phyloP scores from a whole-genome alignment of 2,329 filamentous ascomycete genomes.

The Colletotrichum sp. region DNA sequence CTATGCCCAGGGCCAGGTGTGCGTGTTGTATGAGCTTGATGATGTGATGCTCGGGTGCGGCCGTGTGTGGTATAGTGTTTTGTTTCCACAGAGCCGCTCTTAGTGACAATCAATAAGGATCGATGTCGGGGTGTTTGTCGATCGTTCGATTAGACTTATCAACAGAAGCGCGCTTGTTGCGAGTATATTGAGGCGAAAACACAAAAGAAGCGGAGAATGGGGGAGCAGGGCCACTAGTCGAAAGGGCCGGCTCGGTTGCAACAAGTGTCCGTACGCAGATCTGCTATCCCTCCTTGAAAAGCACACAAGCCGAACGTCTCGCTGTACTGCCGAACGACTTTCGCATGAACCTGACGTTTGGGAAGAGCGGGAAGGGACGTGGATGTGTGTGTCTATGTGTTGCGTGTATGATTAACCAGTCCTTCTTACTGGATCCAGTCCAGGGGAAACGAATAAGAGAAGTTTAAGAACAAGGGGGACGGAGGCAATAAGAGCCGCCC shows the following conservation, averaged over 20 bases:
- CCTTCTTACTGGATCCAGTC: not conserved
- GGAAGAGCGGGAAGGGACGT: not conserved
- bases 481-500: not conserved
- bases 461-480: not conserved
- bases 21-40: not conserved
- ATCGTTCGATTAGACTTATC: not conserved
- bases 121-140: conserved; percentile 10
- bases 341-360: conserved; percentile 6
- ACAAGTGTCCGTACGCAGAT: not conserved
- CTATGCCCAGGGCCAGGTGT: not conserved
- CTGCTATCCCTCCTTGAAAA: not conserved
- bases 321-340: not conserved
- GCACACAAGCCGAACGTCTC: not conserved
- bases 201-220: not conserved
- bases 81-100: not conserved
- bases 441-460: not conserved
- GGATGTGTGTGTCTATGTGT: not conserved
- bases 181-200: not conserved
- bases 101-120: not conserved
- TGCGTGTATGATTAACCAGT: not conserved
- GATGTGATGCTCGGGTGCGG: not conserved
- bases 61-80: not conserved
- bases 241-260: not conserved
- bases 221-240: not conserved
- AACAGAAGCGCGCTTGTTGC: not conserved